Base-by-base conservation (phyloP, 306 rosid species). In the Castanospermum australe region DNA sequence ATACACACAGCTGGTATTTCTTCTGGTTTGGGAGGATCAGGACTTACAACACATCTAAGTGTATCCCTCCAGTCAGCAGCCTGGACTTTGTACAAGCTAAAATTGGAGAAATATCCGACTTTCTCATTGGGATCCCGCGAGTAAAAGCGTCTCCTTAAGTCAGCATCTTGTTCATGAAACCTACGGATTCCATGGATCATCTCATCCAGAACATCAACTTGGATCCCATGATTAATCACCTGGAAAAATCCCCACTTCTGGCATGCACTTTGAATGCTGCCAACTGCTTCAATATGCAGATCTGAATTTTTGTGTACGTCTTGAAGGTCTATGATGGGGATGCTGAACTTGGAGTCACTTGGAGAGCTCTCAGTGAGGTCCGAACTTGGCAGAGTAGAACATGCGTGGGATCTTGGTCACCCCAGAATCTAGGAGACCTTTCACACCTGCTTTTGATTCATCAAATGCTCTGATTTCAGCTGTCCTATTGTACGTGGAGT, bases 381-480 rank as follows among this genome's bases (percentile, higher is more conserved):
- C 5, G n/a, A 67, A 67, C 17, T 55, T 67, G 69, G 8, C 48
- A 78, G n/a, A n/a, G n/a, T 78, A 10, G 47, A 78, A 67, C 60
- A 78, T 67, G 60, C 55, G 52, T 2, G 91, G 95, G 48, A 90
- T 63, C 62, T 83, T 57, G 3, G 85, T 76, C 4, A 90, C 50
- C 10, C 91, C 90, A 38, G 91, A 74, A 83, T 88, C 95, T 13
- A 79, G 66, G 20, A 88, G 79, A 11, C 94, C 92, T 74, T 86
- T 88, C 2, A 88, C 95, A 18, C 90, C 95, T 10, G 77, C 36
- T 66, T 87, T 78, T 56, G 75, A 17, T 0, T 67, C 48, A 3
- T 85, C 88, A 48, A 84, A 84, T 7, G 88, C 87, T 67, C 71
- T 21, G 0, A 84, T 50, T 28, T 82, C 85, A 15, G 83, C 61